Percentiles rank a stretch among this genome's conserved stretches.
Evolutionary conservation across 768 basidiomycete species (phyloP).

Genomic region (Lactarius indigo): DNA sequence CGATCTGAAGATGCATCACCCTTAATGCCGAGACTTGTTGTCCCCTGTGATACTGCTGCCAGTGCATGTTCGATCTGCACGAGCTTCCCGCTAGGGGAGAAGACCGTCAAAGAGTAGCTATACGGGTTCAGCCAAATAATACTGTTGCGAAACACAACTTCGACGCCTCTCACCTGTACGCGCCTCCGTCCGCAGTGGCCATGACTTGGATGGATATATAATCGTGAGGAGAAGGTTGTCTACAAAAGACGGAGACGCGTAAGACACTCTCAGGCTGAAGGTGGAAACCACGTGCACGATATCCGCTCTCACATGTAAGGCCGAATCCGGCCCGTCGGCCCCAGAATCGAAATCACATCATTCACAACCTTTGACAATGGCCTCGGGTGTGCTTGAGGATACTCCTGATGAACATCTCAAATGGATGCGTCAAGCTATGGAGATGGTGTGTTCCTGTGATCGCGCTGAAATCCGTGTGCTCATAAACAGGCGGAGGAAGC

Average conservation of each 20-base stretch:
- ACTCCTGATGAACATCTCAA: constrained; percentile 35
- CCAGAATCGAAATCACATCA: too few species aligned
- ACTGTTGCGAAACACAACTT: background rate
- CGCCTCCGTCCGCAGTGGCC: constrained; percentile 65
- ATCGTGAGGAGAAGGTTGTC: background rate
- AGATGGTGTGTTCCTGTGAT: constrained; percentile 54
- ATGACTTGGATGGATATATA: constrained; percentile 37
- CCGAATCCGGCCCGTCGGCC: too few species aligned
- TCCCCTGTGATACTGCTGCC: constrained; percentile 92
- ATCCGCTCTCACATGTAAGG: too few species aligned
- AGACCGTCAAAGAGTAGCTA: constrained; percentile 98
- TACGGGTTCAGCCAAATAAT: background rate
- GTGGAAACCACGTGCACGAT: constrained; percentile 10
- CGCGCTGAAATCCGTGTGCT: background rate
- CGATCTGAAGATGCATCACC: constrained; percentile 47
- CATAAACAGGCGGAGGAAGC: constrained; percentile 76
- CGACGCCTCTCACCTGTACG: constrained; percentile 34
- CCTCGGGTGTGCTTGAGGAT: background rate
- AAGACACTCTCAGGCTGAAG: background rate
- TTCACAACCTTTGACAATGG: background rate
- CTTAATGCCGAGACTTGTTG: constrained; percentile 97
- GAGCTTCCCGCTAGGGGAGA: constrained; percentile 97
- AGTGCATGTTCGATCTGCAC: constrained; percentile 99
- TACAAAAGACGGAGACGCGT: constrained; percentile 13
- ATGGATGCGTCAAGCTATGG: constrained; percentile 84